Base-by-base conservation (phyloP, 2,329 filamentous ascomycete genomes). In the Myrmaecium sp. region DNA sequence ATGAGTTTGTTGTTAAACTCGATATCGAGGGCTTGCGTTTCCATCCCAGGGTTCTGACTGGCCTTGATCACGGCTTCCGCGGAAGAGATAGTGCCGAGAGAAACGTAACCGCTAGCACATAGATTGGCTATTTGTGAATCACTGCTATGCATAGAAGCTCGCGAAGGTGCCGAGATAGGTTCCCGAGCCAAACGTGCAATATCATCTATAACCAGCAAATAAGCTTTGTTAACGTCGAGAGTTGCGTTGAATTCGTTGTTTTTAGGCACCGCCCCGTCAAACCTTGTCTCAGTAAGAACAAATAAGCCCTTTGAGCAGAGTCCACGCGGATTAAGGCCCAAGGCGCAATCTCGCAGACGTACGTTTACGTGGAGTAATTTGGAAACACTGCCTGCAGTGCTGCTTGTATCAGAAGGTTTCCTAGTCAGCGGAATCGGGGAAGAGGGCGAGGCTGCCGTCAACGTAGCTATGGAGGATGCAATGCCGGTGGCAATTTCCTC, bases 1-100 rank as follows among this genome's bases (percentile, higher is more conserved):
- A 98, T 62, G 2, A 98, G 62, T 36, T 92, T 77, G 42, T 93
- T 84, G 33, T 71, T 71, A 24, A 95, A 57, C 35, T 92, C 80
- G 1, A 94, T 63, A 37, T 89, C 75, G 9, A 94, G 52, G 21
- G 64, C 58, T 6, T 62, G 58, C 13, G 59, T 54, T n/a, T n/a
- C n/a, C n/a, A n/a, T n/a, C n/a, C n/a, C n/a, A n/a, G n/a, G n/a
- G n/a, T n/a, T n/a, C n/a, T n/a, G n/a, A n/a, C n/a, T n/a, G 8
- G 84, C 58, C 24, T 69, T 66, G 3, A 89, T 61, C 3, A 58
- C 56, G 1, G 72, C 67, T 33, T 72, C 77, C 1, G 84, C 83
- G 3, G 83, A 75, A 11, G 83, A 91, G 23, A 94, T 78, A 25
- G 79, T 81, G 39, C 80, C 83, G 17, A 98, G 71, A 22, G 82